A percentile compares a stretch with the other conserved stretches of the same genome.
phyloP scores from a whole-genome alignment of 352 stramenopile genomes.

The Thraustotheca clavata region DNA sequence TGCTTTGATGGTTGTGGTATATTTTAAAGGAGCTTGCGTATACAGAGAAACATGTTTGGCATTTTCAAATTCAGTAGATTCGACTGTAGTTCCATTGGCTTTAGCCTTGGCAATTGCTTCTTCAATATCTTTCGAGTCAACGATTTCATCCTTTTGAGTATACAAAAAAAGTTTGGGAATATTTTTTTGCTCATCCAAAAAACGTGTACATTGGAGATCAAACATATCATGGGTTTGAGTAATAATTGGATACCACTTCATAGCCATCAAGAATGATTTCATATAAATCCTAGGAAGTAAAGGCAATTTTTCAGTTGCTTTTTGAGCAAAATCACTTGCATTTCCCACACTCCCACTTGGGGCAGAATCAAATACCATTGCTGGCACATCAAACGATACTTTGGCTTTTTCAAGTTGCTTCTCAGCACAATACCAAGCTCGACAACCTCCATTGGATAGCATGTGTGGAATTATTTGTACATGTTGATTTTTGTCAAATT shows the following conservation, averaged over 20 bases:
- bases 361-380: constrained; percentile 10
- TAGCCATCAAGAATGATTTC: no score
- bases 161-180: no score
- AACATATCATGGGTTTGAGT: no score
- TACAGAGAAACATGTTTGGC: not conserved
- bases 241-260: no score
- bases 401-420: constrained; percentile 1
- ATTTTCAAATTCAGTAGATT: not conserved
- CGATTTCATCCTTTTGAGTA: not conserved
- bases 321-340: no score
- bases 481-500: not conserved
- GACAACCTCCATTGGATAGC: constrained; percentile 10
- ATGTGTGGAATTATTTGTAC: constrained; percentile 4
- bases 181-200: no score
- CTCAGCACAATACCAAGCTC: constrained; percentile 13
- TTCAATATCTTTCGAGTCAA: not conserved
- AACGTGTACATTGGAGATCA: no score
- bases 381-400: not conserved
- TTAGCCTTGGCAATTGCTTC: not conserved
- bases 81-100: not conserved
- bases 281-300: no score
- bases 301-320: no score
- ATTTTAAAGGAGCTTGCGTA: not conserved
- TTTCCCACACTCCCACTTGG: no score
- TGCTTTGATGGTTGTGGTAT: no score